Evolutionary conservation across 257 asterid species (phyloP), one percentile per base, ranked within the genome.

Genomic region (Fraxinus pennsylvanica): DNA sequence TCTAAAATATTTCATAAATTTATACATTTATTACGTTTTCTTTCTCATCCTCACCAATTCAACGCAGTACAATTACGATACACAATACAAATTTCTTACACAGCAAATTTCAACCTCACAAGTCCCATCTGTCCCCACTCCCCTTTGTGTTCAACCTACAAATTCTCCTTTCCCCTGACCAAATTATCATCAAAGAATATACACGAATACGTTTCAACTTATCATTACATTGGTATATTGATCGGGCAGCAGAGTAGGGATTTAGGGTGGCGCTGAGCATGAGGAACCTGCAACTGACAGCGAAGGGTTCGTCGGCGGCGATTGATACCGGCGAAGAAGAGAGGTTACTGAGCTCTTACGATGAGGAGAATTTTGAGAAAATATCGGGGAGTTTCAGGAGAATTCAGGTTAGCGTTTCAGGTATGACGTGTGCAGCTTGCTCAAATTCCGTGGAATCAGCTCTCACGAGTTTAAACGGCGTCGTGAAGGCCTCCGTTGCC

Each of bases 361-460:
- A 93, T 38, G 93, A 83, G 25, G 91, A 78, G 70, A 83, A 80
- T 65, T 76, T 4, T 52, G 21, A 4, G 25, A 19, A 52, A 52
- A 19, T 52, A 14, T 52, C 79, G 0, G 86, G 47, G 33, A 82
- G 85, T 88, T 82, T 90, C 80, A 88, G 84, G 80, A 87, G 90
- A 78, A 89, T 95, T 82, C 92, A 92, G 85, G 97, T 90, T 75
- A 82, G 89, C 79, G 97, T 95, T 9, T 86, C 87, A 45, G 99
- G 99, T 84, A 95, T 95, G 99, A 95, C 98, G 4, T 95, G 99
- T 83, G 96, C 98, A 2, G 98, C 99, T 32, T 95, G 99, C 87
- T 91, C 97, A 5, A 92, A 83, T 83, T 95, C 99, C 52, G 98
- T 95, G 15, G 98, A 93, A 84, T 89, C 91, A 78, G 98, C 97